Conservation (phyloP, 2,329 filamentous ascomycete species). For the Thyridium curvatum region DNA sequence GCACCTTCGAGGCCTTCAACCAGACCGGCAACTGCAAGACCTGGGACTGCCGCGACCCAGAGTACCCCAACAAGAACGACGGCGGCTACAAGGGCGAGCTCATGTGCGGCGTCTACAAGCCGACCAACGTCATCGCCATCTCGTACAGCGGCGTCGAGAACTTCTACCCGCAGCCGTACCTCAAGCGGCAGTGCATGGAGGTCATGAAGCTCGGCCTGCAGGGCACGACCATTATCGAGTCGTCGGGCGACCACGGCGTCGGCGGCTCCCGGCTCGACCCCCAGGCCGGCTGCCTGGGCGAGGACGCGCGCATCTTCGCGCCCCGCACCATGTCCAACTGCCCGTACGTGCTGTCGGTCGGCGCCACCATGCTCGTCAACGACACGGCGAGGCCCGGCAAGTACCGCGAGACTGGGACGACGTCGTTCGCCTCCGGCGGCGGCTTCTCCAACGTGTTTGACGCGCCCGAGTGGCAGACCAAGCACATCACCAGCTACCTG, state of each 20-base stretch:
- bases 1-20: conserved; percentile 37
- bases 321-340: conserved; percentile 22
- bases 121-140: conserved; percentile 51
- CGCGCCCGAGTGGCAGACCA: conserved; percentile 32
- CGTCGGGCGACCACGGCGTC: conserved; percentile 15
- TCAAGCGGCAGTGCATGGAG: conserved; percentile 42
- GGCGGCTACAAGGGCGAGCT: conserved; percentile 41
- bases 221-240: conserved; percentile 40
- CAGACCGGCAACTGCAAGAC: conserved; percentile 34
- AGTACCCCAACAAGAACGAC: conserved; percentile 36
- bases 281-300: conserved; percentile 22
- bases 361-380: conserved; percentile 38
- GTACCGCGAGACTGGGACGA: too few relatives aligned
- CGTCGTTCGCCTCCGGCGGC: conserved; percentile 22
- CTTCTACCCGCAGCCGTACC: conserved; percentile 46
- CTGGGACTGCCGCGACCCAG: conserved; percentile 34
- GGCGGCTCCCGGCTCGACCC: conserved; percentile 15
- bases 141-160: conserved; percentile 49
- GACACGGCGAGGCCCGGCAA: conserved; percentile 19
- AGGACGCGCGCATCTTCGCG: conserved; percentile 13
- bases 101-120: conserved; percentile 29
- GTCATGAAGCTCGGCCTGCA: conserved; percentile 47
- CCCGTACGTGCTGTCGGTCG: conserved; percentile 44
- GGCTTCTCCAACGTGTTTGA: conserved; percentile 41
- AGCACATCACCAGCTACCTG: conserved; percentile 8